Conservation (phyloP, 2,329 filamentous ascomycete genomes). For the Ceratocystis ficicola region DNA sequence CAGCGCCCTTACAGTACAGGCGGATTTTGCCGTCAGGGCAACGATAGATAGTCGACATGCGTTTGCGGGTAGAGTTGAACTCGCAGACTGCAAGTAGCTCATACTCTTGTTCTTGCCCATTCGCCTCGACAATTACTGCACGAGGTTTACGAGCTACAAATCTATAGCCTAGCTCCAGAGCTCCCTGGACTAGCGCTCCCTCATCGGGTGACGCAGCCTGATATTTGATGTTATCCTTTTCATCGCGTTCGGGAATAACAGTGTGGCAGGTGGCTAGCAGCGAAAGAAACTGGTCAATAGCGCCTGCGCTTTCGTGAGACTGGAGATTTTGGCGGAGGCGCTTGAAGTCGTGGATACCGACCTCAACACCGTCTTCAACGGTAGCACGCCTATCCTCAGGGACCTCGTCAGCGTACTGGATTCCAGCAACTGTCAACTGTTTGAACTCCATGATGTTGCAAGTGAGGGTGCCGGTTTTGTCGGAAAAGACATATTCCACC, state of each 20-base stretch:
- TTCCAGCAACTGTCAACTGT: slow-evolving; percentile 81
- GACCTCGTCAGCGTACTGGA: slow-evolving; percentile 86
- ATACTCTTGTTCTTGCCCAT: slow-evolving; percentile 64
- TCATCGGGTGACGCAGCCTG: slow-evolving; percentile 96
- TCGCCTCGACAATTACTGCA: slow-evolving; percentile 70
- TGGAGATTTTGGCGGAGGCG: slow-evolving; percentile 57
- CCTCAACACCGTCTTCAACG: slow-evolving; percentile 65
- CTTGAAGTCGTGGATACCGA: slow-evolving; percentile 76
- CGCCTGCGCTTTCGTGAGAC: slow-evolving; percentile 38
- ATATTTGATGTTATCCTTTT: slow-evolving; percentile 83
- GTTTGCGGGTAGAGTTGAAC: slow-evolving; percentile 82
- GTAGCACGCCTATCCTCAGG: slow-evolving; percentile 79
- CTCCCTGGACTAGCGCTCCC: slow-evolving; percentile 89
- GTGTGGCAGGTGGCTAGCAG: slow-evolving; percentile 88
- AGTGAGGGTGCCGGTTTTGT: slow-evolving; percentile 92
- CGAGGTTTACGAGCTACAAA: slow-evolving; percentile 85
- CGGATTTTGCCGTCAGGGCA: slow-evolving; percentile 92
- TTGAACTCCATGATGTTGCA: slow-evolving; percentile 99
- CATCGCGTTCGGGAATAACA: slow-evolving; percentile 81
- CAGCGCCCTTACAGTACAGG: slow-evolving; percentile 90
- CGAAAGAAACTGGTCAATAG: slow-evolving; percentile 69
- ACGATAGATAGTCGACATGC: slow-evolving; percentile 95
- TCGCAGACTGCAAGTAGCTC: slow-evolving; percentile 94
- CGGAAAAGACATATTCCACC: slow-evolving; percentile 97
- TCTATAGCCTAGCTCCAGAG: slow-evolving; percentile 70